Evolutionary conservation across 2,329 filamentous ascomycete genomes (phyloP), one percentile per base, ranked within the genome.

Genomic region (Penicillium sp.): DNA sequence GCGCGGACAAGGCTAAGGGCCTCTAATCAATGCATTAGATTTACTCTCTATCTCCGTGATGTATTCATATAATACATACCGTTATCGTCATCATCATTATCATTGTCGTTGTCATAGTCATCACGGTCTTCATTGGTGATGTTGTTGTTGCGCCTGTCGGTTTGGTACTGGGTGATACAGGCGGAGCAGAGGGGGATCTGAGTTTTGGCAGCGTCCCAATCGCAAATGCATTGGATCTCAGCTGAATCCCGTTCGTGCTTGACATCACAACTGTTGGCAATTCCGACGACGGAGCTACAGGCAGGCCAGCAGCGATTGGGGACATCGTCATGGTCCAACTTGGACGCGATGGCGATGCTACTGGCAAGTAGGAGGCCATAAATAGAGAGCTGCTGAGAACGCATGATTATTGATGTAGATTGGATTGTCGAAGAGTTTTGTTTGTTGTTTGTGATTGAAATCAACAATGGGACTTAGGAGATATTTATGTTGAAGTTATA

Each of bases 141-240:
- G 16, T 57, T 40, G 16, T 56, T 56, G 30, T 55, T 51, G 26
- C 61, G 58, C 22, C 14, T 49, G 35, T 55, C 53, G 10, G 11
- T 30, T 25, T 55, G 53, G 49, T 67, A 63, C 44, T 70, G 57
- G n/a, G 66, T 60, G 19, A 71, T 71, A 33, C 69, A 71, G 31
- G 68, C 69, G n/a, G 69, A 67, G 35, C 69, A 71, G 36, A 67
- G 59, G 5, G 69, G 68, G 16, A 71, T 56, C n/a, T 64, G 57
- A 8, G 56, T 66, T n/a, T 60, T 53, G 10, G 67, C 67, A 25
- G 57, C 45, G 11, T 61, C 54, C 67, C 63, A 69, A 41, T 67
- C 51, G 42, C 69, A 70, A 41, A 70, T 66, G 37, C 68, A 70
- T 17, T 64, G 33, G 31, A 67, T 56, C 35, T 71, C 67, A 30